phyloP scores from a whole-genome alignment of 192 early-diverging fungal species.

The Mortierella claussenii region DNA sequence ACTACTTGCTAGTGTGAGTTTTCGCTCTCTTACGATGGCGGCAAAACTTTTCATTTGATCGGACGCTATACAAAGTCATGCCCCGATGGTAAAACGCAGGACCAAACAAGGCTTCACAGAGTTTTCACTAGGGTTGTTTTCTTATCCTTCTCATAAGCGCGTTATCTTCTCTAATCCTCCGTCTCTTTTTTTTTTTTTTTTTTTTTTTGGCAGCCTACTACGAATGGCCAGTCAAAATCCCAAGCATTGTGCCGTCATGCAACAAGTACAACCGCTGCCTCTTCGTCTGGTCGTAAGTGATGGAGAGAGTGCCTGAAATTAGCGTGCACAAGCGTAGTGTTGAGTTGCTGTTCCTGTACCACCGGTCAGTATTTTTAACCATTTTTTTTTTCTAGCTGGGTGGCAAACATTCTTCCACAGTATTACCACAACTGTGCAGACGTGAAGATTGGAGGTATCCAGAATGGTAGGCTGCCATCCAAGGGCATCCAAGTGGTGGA shows the following conservation, averaged over 20 bases:
- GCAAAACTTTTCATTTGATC: conserved; percentile 59
- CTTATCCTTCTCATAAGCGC: not conserved
- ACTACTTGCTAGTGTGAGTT: conserved; percentile 73
- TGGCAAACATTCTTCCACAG: conserved; percentile 73
- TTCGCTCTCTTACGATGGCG: conserved; percentile 67
- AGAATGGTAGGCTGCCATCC: conserved; percentile 18
- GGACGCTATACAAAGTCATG: conserved; percentile 36
- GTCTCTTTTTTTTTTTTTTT: no score
- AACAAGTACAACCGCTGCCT: conserved; percentile 10
- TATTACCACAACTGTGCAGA: conserved; percentile 82
- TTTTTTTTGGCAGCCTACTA: conserved; percentile 8
- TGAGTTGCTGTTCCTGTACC: not conserved
- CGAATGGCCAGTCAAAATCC: conserved; percentile 40
- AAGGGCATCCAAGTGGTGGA: conserved; percentile 23
- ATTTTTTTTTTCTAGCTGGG: conserved; percentile 37
- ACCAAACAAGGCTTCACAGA: not conserved
- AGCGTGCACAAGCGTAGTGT: not conserved
- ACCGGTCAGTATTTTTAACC: not conserved
- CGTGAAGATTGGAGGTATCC: conserved; percentile 62
- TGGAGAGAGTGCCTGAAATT: not conserved
- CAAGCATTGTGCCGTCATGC: conserved; percentile 27
- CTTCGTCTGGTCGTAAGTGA: conserved; percentile 55
- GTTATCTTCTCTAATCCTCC: no score
- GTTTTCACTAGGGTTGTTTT: not conserved
- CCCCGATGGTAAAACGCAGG: conserved; percentile 27